Conservation (phyloP, 176 grass and related monocot genomes). For the Pontederia crassipes region DNA sequence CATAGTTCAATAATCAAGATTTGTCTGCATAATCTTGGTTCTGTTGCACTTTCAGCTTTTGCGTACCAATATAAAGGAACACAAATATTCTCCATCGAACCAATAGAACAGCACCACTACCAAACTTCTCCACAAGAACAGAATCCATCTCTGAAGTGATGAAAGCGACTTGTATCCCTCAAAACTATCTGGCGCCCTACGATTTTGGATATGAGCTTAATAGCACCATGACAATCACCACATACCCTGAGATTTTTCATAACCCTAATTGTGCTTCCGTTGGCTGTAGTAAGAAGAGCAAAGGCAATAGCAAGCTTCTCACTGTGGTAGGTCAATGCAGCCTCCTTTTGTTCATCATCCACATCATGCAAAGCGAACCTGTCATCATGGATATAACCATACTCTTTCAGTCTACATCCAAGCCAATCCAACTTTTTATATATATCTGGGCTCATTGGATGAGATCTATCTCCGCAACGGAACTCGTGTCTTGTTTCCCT, state of each 20-base stretch:
- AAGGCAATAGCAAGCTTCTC: conserved; percentile 45
- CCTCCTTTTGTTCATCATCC: conserved; percentile 45
- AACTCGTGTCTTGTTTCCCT: conserved; percentile 40
- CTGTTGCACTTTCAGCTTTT: too few species aligned
- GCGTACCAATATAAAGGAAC: too few species aligned
- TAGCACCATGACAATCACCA: conserved; percentile 35
- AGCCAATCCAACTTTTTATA: conserved; percentile 42
- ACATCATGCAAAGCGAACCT: conserved; percentile 46
- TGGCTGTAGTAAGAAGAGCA: conserved; percentile 25
- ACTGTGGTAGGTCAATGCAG: conserved; percentile 26
- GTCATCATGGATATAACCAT: conserved; percentile 32
- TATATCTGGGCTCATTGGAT: conserved; percentile 37
- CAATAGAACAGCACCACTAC: neutral
- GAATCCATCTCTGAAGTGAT: conserved; percentile 38
- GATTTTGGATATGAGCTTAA: conserved; percentile 35
- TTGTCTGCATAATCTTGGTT: too few species aligned
- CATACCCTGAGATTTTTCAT: conserved; percentile 48
- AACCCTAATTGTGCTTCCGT: conserved; percentile 43
- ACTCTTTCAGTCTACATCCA: conserved; percentile 27
- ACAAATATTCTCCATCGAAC: too few species aligned
- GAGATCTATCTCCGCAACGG: conserved; percentile 33
- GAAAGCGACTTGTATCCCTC: conserved; percentile 36
- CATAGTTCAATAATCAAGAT: too few species aligned
- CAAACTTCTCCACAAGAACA: conserved; percentile 44
- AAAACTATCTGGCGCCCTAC: conserved; percentile 34